phyloP scores from a whole-genome alignment of 345 rosid genomes.

The Brassica juncea region DNA sequence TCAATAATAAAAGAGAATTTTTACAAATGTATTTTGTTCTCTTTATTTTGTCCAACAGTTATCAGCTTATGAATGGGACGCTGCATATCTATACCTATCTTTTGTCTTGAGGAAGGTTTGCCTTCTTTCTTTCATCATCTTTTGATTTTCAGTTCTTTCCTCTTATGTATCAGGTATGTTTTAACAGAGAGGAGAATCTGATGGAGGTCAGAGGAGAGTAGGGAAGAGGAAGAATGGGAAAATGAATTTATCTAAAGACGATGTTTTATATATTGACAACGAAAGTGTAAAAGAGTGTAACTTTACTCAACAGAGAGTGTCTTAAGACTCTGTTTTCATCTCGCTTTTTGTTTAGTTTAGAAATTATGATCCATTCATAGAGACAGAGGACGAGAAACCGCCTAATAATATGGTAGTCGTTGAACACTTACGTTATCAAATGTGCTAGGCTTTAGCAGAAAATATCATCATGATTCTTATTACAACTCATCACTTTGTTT shows the following conservation, averaged over 20 bases:
- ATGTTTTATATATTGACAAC: conserved; percentile 45
- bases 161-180: neutral
- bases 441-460: conserved; percentile 3
- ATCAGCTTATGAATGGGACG: conserved; percentile 96
- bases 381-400: conserved; percentile 1
- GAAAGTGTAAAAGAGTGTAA: conserved; percentile 10
- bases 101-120: conserved; percentile 84
- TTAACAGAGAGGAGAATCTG: conserved; percentile 75
- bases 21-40: neutral
- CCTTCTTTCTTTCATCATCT: neutral
- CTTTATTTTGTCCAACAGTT: conserved; percentile 19
- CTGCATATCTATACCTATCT: conserved; percentile 72
- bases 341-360: neutral
- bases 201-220: conserved; percentile 46
- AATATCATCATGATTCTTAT: conserved; percentile 2
- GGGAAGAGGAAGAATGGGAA: conserved; percentile 69
- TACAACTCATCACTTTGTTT: neutral
- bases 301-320: neutral
- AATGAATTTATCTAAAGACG: conserved; percentile 72
- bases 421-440: conserved; percentile 14
- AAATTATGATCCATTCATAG: neutral
- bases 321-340: conserved; percentile 23
- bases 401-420: conserved; percentile 9
- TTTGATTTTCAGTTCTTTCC: neutral
- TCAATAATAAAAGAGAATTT: neutral